Evolutionary conservation across 169 alveolate species (phyloP), one percentile per base, ranked within the genome.

Genomic region (Plasmodium blacklocki): DNA sequence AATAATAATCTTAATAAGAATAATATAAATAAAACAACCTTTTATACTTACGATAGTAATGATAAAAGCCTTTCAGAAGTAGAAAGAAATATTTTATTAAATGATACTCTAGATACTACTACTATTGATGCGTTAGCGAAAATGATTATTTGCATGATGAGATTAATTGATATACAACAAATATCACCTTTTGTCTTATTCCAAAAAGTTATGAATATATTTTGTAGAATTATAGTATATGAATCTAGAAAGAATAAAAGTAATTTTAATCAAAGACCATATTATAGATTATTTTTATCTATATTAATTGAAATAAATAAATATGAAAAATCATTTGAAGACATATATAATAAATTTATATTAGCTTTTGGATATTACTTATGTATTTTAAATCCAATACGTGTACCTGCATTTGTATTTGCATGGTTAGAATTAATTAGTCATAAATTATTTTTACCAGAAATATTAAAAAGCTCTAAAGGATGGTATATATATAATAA

Each of bases 341-440:
- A 71, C 45, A 87, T 90, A 26, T 93, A 94, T 60, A 86, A 91
- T 45, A 90, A 93, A 18, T 93, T 93, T 71, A 83, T 94, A 21
- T 74, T 95, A 19, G 92, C 97, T 43, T 72, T 95, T 47, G 93
- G 95, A 14, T 73, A 93, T 66, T 93, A 92, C 43, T 87, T 93
- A 9, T 89, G 93, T 63, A 88, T 88, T 54, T 72, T 97, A 26
- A 94, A 94, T 88, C 98, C 99, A 58, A 75, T 91, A 72, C 89
- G 98, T 32, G 97, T 97, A 39, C 99, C 99, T 11, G 98, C 97
- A n/a, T 99, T 99, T 87, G 89, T 98, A 26, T 97, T 95, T 89
- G 97, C 99, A 43, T 99, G 99, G 99, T 83, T 98, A 26, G 98
- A 97, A 86, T 92, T 99, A 67, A 92, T 98, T 9, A 95, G 99